Evolutionary conservation across 2,329 filamentous ascomycete genomes (phyloP), one percentile per base, ranked within the genome.

Genomic region (Trichoderma polysporum): DNA sequence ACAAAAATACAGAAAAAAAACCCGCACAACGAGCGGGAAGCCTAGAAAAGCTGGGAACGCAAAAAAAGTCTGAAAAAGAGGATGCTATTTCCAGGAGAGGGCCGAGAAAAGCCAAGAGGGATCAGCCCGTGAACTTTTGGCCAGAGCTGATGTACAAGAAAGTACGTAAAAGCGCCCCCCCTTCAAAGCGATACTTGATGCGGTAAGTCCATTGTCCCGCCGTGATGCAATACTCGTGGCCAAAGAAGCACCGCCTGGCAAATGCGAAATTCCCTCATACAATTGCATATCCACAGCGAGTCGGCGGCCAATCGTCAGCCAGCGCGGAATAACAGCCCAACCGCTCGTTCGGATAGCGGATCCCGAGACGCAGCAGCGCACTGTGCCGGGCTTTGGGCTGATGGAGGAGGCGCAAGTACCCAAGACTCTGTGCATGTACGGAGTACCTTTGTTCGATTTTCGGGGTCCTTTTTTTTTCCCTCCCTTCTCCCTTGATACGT

Each of bases 251-350:
- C 29, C 41, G 10, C 19, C 58, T 61, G 41, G 58, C 29, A 52
- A 25, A 33, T 13, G 37, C 8, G 33, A 66, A 66, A 66, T 66
- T 66, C 64, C 64, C 64, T 66, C 64, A 66, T 66, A 59, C 57
- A 66, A 66, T 66, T 66, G 56, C 64, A 66, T 66, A 66, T 53
- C 56, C 64, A 66, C 56, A 8, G 19, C 56, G n/a, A 37, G 29
- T 22, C 17, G n/a, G 52, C 19, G 61, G 52, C 50, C 39, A 57
- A 39, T 65, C 41, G n/a, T n/a, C n/a, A n/a, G n/a, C n/a, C n/a
- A n/a, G n/a, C n/a, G n/a, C n/a, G n/a, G n/a, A n/a, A n/a, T n/a
- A n/a, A n/a, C n/a, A n/a, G n/a, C n/a, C n/a, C n/a, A n/a, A n/a
- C n/a, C n/a, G n/a, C n/a, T n/a, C n/a, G n/a, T n/a, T 37, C 61